Conservation (phyloP, 2,329 filamentous ascomycete genomes). For the Fusarium lateritium region DNA sequence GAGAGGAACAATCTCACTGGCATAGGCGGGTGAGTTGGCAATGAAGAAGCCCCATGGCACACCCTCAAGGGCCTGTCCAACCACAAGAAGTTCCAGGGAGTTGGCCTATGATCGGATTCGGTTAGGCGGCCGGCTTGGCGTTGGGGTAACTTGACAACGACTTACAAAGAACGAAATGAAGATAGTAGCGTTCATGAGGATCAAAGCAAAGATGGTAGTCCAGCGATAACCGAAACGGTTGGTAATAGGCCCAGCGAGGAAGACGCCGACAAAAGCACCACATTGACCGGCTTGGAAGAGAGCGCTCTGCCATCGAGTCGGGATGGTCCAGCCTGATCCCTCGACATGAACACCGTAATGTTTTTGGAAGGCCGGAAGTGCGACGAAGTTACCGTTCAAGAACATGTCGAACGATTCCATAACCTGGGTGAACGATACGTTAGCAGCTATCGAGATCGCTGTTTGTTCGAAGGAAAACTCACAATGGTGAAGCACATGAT, state of each 20-base stretch:
- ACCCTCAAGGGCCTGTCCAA: constrained; percentile 70
- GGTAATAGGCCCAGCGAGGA: constrained; percentile 56
- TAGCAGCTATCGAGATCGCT: background rate
- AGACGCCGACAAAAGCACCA: constrained; percentile 57
- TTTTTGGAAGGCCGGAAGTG: constrained; percentile 55
- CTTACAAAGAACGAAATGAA: constrained; percentile 67
- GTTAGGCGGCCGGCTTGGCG: background rate
- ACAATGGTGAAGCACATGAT: constrained; percentile 66
- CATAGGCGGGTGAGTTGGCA: constrained; percentile 73
- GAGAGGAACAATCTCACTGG: constrained; percentile 71
- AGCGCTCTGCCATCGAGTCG: constrained; percentile 59
- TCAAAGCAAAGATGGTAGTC: constrained; percentile 56
- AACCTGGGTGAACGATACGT: constrained; percentile 52
- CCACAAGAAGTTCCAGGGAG: constrained; percentile 60
- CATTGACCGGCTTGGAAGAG: constrained; percentile 54
- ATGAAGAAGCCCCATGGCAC: constrained; percentile 75
- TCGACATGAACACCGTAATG: constrained; percentile 55
- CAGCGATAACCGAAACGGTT: constrained; percentile 56
- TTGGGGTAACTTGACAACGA: accelerated
- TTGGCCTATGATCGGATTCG: constrained; percentile 22
- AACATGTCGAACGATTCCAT: constrained; percentile 67
- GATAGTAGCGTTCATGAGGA: constrained; percentile 57
- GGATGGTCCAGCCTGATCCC: constrained; percentile 49
- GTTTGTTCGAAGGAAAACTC: constrained; percentile 35
- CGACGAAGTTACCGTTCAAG: constrained; percentile 62